Conservation (phyloP, 2,329 filamentous ascomycete genomes). For the Paecilomyces formosus region DNA sequence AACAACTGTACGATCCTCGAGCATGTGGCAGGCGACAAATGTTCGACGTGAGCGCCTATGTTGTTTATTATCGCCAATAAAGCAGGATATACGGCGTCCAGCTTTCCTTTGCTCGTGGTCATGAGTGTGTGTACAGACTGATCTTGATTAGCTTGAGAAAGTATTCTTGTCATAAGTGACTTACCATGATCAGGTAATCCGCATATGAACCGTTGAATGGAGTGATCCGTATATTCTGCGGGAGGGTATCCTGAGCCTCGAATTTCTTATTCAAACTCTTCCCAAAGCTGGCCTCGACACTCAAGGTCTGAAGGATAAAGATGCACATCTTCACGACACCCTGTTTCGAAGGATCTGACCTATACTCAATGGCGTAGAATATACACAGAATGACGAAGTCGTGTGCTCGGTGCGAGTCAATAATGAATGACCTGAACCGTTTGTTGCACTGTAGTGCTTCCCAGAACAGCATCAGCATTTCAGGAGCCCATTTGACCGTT, state of each 20-base stretch:
- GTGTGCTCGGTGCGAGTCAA: constrained; percentile 86
- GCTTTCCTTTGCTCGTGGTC: constrained; percentile 79
- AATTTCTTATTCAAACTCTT: constrained; percentile 84
- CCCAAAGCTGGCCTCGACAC: constrained; percentile 85
- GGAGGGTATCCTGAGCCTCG: constrained; percentile 79
- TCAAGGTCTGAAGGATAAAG: constrained; percentile 92
- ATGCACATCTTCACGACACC: constrained; percentile 94
- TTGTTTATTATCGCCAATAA: constrained; percentile 91
- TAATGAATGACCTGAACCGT: constrained; percentile 90
- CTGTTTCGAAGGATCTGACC: constrained; percentile 77
- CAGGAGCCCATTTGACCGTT: constrained; percentile 77
- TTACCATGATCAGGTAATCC: constrained; percentile 82
- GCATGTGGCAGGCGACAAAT: constrained; percentile 65
- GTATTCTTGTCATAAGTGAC: neutral
- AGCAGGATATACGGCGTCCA: constrained; percentile 87
- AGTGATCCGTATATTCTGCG: constrained; percentile 68
- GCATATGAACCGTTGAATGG: constrained; percentile 87
- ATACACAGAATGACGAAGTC: constrained; percentile 87
- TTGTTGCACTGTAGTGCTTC: constrained; percentile 97
- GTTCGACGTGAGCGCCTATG: constrained; percentile 74
- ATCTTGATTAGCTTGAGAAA: constrained; percentile 14
- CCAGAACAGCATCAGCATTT: constrained; percentile 97
- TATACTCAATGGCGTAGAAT: constrained; percentile 89
- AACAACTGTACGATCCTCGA: constrained; percentile 82
- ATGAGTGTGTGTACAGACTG: constrained; percentile 89